Base-by-base conservation (phyloP, 2,329 filamentous ascomycete species). In the Arthroderma sp. region DNA sequence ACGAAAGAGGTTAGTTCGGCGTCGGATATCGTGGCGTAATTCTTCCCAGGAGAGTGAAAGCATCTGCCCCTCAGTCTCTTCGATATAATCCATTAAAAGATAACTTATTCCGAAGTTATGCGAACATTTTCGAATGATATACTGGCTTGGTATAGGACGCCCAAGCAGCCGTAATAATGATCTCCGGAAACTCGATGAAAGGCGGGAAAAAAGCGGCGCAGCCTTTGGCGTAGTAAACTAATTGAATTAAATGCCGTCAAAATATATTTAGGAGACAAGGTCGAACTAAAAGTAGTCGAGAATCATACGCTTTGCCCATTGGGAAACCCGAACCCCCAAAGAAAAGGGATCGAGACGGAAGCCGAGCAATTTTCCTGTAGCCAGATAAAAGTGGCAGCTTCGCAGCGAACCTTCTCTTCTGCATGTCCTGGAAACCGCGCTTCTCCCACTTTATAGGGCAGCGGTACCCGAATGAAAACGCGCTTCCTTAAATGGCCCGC, bases 1-100 rank as follows among this genome's bases (percentile, higher is more conserved):
- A 4, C 29, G 45, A 39, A 56, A 56, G 6, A 59, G 46, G 38
- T 56, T 58, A 1, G 22, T 48, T 8, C 52, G 51, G 7, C 46
- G 27, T 10, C 37, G 31, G 22, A 11, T 36, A 3, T 22, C 15
- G 15, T 22, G 15, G 15, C 15, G 15, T 22, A 3, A 22, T 22
- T 22, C 15, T 11, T 40, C 10, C 54, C 54, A 58, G 1, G 50
- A 44, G 10, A 46, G 46, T 2, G 56, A 57, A n/a, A 57, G 52
- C 54, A 57, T 54, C 10, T 31, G 32, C 1, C 46, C 52, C 22
- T 41, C 30, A 6, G 46, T 37, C 11, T 47, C 41, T 10, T 53
- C 50, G 29, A 56, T 48, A 15, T 53, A 52, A 22, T 55, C 52
- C 6, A 56, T 45, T 4, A 57, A 29, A 1, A 55, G 22, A 41